Evolutionary conservation across 495 filamentous ascomycete species (phyloP), one percentile per base, ranked within the genome.

Genomic region (Barbatosphaeria neglecta): DNA sequence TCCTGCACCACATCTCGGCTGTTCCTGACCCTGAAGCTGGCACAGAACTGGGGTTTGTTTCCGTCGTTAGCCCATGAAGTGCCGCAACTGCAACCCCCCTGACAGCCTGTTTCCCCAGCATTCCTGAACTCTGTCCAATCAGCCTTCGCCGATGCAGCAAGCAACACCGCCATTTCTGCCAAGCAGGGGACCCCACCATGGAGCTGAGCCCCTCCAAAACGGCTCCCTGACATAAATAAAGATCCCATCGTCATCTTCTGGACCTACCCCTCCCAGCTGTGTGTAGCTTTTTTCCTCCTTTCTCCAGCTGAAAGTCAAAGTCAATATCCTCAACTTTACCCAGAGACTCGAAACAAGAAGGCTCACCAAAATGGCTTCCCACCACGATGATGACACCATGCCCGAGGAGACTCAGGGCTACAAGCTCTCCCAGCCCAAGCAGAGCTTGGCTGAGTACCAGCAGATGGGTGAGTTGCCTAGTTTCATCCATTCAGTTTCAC

Each of bases 371-470:
- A 93, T 93, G 88, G 67, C 84, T 45, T 76, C 79, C 53, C 68
- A 79, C 45, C 65, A 78, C 55, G 83, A 95, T 0, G 87, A 95
- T 42, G 92, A 98, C 54, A 80, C 95, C 50, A 63, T 81, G 54
- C 86, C 90, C 59, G 81, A 87, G 69, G 75, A 78, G 62, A 95
- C 87, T 48, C 81, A 89, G 71, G 90, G 92, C 55, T 98, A 93
- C 82, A 95, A 92, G 76, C 82, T 96, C 53, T 88, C 88, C 53
- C 87, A 95, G 77, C 70, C 70, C 49, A 95, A 95, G 81, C 95
- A 96, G 77, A 90, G 86, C 49, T 75, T 98, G 53, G 82, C 87
- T 46, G 87, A 95, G 65, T 95, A 95, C 67, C 69, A 84, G 49
- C 68, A 95, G 57, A 81, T 98, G 64, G 92, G 92, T 96, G 71